Evolutionary conservation across 345 rosid genomes (phyloP), one percentile per base, ranked within the genome.

Genomic region (Dovyalis caffra): DNA sequence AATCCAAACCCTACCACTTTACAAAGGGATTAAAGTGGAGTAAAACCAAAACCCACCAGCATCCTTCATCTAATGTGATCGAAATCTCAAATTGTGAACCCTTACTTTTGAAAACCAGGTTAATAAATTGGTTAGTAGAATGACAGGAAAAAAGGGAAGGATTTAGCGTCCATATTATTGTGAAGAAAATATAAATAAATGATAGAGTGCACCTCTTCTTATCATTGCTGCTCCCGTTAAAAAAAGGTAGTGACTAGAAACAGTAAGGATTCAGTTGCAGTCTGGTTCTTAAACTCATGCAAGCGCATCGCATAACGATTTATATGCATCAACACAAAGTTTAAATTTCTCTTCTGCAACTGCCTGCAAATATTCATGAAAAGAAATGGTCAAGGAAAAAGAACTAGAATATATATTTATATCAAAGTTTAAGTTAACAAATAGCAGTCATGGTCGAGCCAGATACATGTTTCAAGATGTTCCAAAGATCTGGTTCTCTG

Each of bases 341-440:
- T 92, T 92, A 79, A 95, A 95, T 83, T 89, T 95, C 88, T 95
- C 99, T 84, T 83, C 90, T 1, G 99, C 99, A 64, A 66, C 78
- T 11, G 81, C 91, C 97, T 92, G 94, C 82, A 77, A 38, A 53
- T 3, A 68, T 38, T 57, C 76, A 70, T 32, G n/a, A 64, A 31
- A 11, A 16, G 38, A 64, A 64, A 32, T 11, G n/a, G 3, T 33
- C 34, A 33, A 31, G 34, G 34, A 35, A 10, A 23, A 20, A 33
- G 7, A 21, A 51, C 16, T 10, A 18, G 12, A 8, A n/a, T n/a
- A n/a, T n/a, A n/a, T n/a, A n/a, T n/a, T n/a, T n/a, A n/a, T n/a
- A 34, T 7, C 3, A 2, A 8, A n/a, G 25, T 18, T 16, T 0
- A 33, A 29, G 56, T 8, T 18, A 49, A 20, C 9, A 49, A 18